phyloP scores from a whole-genome alignment of 371 early-diverging fungal species.

The Mortierella sp. region DNA sequence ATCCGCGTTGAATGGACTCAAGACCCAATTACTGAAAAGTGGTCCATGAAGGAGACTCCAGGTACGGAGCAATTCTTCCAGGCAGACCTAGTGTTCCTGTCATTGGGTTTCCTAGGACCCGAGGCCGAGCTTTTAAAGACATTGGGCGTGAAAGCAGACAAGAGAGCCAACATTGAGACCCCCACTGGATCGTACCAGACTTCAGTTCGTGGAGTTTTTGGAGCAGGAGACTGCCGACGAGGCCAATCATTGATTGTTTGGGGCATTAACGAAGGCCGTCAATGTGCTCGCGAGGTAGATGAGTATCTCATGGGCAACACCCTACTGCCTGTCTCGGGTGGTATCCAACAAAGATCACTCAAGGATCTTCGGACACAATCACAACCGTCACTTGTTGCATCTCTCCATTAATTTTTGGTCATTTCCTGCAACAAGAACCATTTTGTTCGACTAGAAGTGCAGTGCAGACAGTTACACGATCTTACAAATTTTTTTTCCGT shows the following conservation, averaged over 20 bases:
- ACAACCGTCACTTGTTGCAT: slow-evolving; percentile 5
- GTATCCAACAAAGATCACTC: slow-evolving; percentile 63
- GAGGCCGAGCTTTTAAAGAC: slow-evolving; percentile 82
- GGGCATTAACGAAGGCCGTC: slow-evolving; percentile 96
- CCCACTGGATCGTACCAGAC: slow-evolving; percentile 78
- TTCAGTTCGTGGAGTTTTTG: slow-evolving; percentile 80
- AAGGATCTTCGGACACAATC: slow-evolving; percentile 15
- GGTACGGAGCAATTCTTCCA: slow-evolving; percentile 81
- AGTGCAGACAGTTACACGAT: no score
- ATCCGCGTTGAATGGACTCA: slow-evolving; percentile 93
- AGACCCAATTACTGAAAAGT: slow-evolving; percentile 63
- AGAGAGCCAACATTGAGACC: slow-evolving; percentile 79
- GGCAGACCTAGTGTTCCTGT: slow-evolving; percentile 88
- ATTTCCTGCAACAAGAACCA: not conserved
- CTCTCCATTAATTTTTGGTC: not conserved
- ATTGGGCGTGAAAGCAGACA: slow-evolving; percentile 75
- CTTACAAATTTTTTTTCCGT: no score
- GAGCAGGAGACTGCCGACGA: slow-evolving; percentile 94
- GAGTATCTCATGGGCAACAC: slow-evolving; percentile 69
- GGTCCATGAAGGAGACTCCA: slow-evolving; percentile 85
- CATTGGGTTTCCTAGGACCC: slow-evolving; percentile 96
- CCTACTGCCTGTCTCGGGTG: slow-evolving; percentile 69
- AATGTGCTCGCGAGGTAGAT: slow-evolving; percentile 92
- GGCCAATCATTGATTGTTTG: slow-evolving; percentile 93
- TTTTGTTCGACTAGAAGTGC: no score